Evolutionary conservation across 2,329 filamentous ascomycete species (phyloP), one percentile per base, ranked within the genome.

Genomic region (Chaetomiaceae sp.): DNA sequence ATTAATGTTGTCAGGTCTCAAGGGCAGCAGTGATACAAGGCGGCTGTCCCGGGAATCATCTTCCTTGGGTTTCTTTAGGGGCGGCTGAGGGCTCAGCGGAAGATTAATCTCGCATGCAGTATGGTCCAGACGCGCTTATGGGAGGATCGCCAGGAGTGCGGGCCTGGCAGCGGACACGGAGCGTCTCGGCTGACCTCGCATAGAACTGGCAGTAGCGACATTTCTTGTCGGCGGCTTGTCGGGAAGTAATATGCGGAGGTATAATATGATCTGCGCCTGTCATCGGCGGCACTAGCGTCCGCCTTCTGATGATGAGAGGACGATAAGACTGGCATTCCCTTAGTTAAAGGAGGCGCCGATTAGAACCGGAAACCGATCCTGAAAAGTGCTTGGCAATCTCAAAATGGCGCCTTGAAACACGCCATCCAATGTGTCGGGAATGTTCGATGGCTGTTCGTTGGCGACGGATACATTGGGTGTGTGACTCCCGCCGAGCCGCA

Each of bases 11-110:
- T 32, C 27, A 53, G 36, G 37, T 9, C 8, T 38, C 33, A 30
- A 13, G 10, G 42, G 30, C 8, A 23, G 25, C 16, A 21, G 30
- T 33, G n/a, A 14, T 38, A 14, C 5, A 21, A 18, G 16, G 34
- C 41, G 50, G 57, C 50, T 53, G 46, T 53, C 50, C 55, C 52
- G 59, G 57, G 51, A 55, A 54, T 51, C 43, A 30, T 41, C 43
- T 48, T 49, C 20, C 38, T 51, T 27, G 25, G 27, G 37, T 36
- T 14, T 23, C 18, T 14, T 29, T n/a, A n/a, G 37, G 8, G 41
- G 46, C 53, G 55, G 51, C 54, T 51, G 52, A 33, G 40, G 11
- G 36, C 33, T 44, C 36, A 38, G 34, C 49, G 33, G 50, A 48
- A 23, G 51, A 40, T 52, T 51, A 57, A 61, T 58, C 53, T 54